Conservation (phyloP, 495 filamentous ascomycete species). For the Aspergillus cristatus region DNA sequence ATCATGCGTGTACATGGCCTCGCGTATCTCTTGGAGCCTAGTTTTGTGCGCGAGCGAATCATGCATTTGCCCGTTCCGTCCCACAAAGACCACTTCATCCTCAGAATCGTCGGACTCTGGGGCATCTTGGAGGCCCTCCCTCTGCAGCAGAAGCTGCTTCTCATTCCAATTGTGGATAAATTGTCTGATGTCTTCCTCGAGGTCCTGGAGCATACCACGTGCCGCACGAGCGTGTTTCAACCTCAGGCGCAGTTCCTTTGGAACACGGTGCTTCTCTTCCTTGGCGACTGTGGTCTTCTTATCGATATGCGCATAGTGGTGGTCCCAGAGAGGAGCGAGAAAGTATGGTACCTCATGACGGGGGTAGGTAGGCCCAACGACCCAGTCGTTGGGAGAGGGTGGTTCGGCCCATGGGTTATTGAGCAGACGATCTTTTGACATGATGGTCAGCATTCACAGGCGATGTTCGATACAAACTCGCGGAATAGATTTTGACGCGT, state of each 20-base stretch:
- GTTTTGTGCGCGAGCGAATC: constrained; percentile 41
- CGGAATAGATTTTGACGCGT: too few relatives aligned
- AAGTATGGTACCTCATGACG: constrained; percentile 78
- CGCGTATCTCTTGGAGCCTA: constrained; percentile 21
- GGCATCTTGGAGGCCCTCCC: constrained; percentile 41
- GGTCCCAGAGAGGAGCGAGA: constrained; percentile 80
- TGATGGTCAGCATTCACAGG: constrained; percentile 7
- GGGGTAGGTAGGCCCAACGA: constrained; percentile 65
- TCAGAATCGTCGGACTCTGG: constrained; percentile 51
- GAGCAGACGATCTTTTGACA: constrained; percentile 63
- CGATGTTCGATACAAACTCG: too few relatives aligned
- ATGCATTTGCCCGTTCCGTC: constrained; percentile 64
- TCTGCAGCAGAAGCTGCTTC: constrained; percentile 25
- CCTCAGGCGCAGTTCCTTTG: constrained; percentile 46
- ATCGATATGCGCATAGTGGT: constrained; percentile 43
- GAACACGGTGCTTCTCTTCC: constrained; percentile 34
- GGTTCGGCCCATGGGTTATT: constrained; percentile 79
- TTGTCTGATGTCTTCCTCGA: constrained; percentile 53
- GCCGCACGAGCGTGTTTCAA: constrained; percentile 64
- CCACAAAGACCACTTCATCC: constrained; percentile 91
- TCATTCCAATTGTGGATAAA: constrained; percentile 55
- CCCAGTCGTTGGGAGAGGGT: constrained; percentile 74
- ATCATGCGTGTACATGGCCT: constrained; percentile 34
- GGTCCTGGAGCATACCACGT: constrained; percentile 51
- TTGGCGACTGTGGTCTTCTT: constrained; percentile 29